Conservation (phyloP, 2,329 filamentous ascomycete genomes). For the Colletotrichum nymphaeae region DNA sequence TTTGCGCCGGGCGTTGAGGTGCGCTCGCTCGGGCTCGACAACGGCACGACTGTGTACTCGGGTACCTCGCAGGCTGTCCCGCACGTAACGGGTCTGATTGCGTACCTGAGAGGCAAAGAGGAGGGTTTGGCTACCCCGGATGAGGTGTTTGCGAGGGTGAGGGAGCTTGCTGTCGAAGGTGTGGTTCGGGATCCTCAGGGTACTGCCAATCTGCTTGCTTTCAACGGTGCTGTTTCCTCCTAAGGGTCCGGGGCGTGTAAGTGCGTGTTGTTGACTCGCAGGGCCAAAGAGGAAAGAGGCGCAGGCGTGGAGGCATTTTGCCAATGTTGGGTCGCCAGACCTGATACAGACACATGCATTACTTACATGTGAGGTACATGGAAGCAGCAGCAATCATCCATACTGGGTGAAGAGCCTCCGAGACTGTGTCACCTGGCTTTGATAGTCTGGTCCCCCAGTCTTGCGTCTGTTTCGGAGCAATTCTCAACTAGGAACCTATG, state of each 20-base stretch:
- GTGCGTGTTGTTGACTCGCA: neutral
- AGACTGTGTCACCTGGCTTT: neutral
- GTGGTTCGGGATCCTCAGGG: constrained; percentile 53
- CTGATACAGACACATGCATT: neutral
- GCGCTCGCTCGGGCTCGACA: constrained; percentile 44
- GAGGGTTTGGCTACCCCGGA: constrained; percentile 48
- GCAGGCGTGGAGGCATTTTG: neutral
- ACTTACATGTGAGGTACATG: neutral
- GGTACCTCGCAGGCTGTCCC: constrained; percentile 52
- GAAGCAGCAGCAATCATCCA: neutral
- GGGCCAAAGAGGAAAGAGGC: neutral
- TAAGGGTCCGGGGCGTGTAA: neutral
- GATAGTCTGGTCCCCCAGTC: neutral
- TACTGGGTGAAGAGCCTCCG: neutral
- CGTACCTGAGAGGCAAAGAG: constrained; percentile 44
- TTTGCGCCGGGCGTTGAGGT: constrained; percentile 26
- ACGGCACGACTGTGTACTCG: constrained; percentile 55
- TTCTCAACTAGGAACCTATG: neutral
- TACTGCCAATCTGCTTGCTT: constrained; percentile 65
- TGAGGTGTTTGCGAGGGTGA: constrained; percentile 58
- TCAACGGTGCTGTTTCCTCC: constrained; percentile 56
- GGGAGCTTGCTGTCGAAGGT: constrained; percentile 52
- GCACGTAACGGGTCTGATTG: constrained; percentile 37
- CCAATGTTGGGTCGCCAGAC: neutral
- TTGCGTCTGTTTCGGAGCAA: neutral